These are phyloP conservation scores for Penicillium sp. DNA, from an alignment of 2,329 filamentous ascomycete genomes.

Conservation along the genomic window DNA sequence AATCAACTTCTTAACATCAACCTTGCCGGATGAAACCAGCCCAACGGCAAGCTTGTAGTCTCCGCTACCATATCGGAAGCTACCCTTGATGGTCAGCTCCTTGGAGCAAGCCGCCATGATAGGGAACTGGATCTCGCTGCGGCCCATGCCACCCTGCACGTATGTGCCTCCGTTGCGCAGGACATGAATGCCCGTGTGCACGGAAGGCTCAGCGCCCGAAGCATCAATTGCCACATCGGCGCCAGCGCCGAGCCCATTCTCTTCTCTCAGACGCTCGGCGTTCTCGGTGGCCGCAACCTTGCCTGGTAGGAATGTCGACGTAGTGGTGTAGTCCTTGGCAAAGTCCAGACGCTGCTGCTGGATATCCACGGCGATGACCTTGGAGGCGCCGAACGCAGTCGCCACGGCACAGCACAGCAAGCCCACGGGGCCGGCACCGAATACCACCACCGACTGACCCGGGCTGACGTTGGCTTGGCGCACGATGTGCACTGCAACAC, in stretches of 20 bases:
- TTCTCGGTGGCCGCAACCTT: constrained; percentile 67
- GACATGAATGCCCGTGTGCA: constrained; percentile 70
- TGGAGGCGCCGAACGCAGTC: constrained; percentile 77
- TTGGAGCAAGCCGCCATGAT: constrained; percentile 88
- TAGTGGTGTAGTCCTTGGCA: constrained; percentile 65
- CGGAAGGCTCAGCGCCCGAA: constrained; percentile 72
- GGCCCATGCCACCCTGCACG: constrained; percentile 89
- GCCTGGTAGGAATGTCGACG: constrained; percentile 57
- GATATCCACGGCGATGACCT: constrained; percentile 85
- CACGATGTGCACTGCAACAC: constrained; percentile 81
- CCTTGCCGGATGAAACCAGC: constrained; percentile 67
- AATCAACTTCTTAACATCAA: constrained; percentile 75
- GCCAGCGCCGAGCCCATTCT: constrained; percentile 62
- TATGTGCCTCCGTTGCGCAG: constrained; percentile 71
- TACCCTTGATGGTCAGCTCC: constrained; percentile 81
- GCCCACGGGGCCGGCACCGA: constrained; percentile 84
- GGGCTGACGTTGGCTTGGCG: constrained; percentile 70
- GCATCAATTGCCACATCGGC: constrained; percentile 80
- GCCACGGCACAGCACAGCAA: constrained; percentile 85
- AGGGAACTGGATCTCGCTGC: constrained; percentile 81
- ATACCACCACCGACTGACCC: constrained; percentile 75
- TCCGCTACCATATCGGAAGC: constrained; percentile 83
- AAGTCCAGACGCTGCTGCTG: constrained; percentile 76
- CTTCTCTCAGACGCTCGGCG: constrained; percentile 63
- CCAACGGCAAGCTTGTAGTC: constrained; percentile 84